Percentiles rank a stretch among this genome's conserved stretches.
phyloP scores from a whole-genome alignment of 1,284 basidiomycete genomes.

The Earliella scabrosa region DNA sequence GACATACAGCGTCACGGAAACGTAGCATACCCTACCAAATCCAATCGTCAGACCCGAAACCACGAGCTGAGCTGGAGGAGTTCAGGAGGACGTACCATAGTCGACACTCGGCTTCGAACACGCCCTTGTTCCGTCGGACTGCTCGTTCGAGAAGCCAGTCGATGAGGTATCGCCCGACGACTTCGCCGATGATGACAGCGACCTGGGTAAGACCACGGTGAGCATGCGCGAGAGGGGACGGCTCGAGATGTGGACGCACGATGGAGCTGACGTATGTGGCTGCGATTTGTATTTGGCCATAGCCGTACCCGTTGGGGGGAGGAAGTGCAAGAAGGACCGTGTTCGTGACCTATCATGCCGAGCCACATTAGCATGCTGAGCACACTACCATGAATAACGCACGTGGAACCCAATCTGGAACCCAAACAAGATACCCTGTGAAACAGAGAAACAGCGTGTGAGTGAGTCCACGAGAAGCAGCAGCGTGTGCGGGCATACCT shows the following conservation, averaged over 20 bases:
- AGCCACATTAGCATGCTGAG: no score
- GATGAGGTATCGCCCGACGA: conserved; percentile 66
- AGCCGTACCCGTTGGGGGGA: conserved; percentile 61
- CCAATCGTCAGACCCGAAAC: no score
- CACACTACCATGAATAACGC: conserved; percentile 19
- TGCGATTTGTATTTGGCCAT: conserved; percentile 52
- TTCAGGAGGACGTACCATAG: conserved; percentile 51
- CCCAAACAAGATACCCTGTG: conserved; percentile 62
- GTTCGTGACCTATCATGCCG: conserved; percentile 58
- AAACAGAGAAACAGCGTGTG: neutral
- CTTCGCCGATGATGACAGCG: conserved; percentile 65
- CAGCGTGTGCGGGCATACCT: conserved; percentile 39
- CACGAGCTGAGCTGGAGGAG: neutral
- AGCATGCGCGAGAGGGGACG: conserved; percentile 31
- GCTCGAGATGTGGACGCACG: conserved; percentile 36
- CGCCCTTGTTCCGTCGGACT: conserved; percentile 62
- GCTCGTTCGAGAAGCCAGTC: conserved; percentile 63
- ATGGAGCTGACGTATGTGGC: conserved; percentile 68
- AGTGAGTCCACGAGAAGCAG: neutral
- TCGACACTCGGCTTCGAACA: conserved; percentile 73
- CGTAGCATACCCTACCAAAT: conserved; percentile 66
- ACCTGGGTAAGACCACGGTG: conserved; percentile 40
- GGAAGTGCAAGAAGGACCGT: conserved; percentile 68
- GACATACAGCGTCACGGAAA: conserved; percentile 63
- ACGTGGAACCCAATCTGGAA: conserved; percentile 77